Conservation (phyloP, 2,329 filamentous ascomycete species). For the Tolypocladium inflatum region DNA sequence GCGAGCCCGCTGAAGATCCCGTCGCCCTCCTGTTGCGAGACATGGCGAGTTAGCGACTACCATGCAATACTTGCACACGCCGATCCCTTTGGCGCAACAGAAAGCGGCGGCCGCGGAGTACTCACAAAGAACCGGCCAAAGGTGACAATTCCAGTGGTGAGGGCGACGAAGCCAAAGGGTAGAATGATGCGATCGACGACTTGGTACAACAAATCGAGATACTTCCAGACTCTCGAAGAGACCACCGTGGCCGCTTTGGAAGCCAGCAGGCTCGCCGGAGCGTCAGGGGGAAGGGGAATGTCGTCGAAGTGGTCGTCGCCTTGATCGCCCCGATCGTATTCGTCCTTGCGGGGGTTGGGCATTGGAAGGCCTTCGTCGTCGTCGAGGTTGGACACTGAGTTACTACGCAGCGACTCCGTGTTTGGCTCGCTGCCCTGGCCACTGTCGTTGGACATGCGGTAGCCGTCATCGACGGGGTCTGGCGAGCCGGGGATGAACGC, state of each 20-base stretch:
- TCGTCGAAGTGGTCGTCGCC: conserved; percentile 27
- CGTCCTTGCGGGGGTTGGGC: conserved; percentile 27
- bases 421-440: conserved; percentile 65
- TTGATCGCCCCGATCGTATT: conserved; percentile 37
- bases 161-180: conserved; percentile 63
- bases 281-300: conserved; percentile 14
- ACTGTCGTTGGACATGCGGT: conserved; percentile 60
- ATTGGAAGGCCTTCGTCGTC: conserved; percentile 32
- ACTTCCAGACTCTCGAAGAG: conserved; percentile 45
- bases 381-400: conserved; percentile 50
- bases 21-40: conserved; percentile 49
- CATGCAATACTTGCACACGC: background rate
- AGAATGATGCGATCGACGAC: conserved; percentile 69
- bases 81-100: background rate
- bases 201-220: conserved; percentile 52
- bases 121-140: conserved; percentile 80
- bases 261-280: conserved; percentile 41
- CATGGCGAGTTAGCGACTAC: background rate
- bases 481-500: conserved; percentile 55
- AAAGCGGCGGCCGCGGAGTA: background rate
- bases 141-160: conserved; percentile 64
- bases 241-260: conserved; percentile 44
- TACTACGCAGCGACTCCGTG: conserved; percentile 57
- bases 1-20: conserved; percentile 77
- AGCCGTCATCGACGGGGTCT: conserved; percentile 37